Conservation (phyloP, 495 filamentous ascomycete species). For the Lepraria neglecta region DNA sequence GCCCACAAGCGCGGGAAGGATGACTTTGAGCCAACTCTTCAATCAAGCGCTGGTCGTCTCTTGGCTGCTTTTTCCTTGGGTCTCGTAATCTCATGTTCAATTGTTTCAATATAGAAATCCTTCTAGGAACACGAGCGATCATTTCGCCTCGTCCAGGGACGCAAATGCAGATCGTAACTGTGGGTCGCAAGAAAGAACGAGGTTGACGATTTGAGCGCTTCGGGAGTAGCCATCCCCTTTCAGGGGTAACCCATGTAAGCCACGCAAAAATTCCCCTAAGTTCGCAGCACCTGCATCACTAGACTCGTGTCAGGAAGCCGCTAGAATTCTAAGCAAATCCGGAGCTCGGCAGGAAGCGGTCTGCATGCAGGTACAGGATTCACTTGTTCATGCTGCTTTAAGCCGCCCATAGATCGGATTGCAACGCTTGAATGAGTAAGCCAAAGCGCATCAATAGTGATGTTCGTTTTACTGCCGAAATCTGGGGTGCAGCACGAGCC, state of each 20-base stretch:
- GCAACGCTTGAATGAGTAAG: constrained; percentile 2
- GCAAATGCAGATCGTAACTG: constrained; percentile 10
- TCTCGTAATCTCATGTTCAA: background rate
- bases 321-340: background rate
- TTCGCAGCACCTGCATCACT: constrained; percentile 12
- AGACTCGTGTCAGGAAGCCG: constrained; percentile 11
- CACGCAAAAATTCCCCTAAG: background rate
- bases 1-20: constrained; percentile 1
- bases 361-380: constrained; percentile 3
- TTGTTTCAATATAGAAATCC: background rate
- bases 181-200: background rate
- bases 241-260: constrained; percentile 6
- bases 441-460: background rate
- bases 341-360: constrained; percentile 8
- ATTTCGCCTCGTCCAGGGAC: background rate
- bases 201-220: constrained; percentile 16
- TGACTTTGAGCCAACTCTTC: background rate
- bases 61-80: background rate
- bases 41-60: constrained; percentile 7
- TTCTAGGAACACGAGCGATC: constrained; percentile 1
- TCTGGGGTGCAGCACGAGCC: constrained; percentile 11
- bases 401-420: background rate
- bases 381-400: constrained; percentile 14
- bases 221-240: constrained; percentile 6
- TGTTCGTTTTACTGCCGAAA: background rate